Percentiles rank a stretch among this genome's conserved stretches.
These are phyloP conservation scores for Aspergillus bridgeri DNA, from an alignment of 495 filamentous ascomycete genomes.

Conservation along the genomic window DNA sequence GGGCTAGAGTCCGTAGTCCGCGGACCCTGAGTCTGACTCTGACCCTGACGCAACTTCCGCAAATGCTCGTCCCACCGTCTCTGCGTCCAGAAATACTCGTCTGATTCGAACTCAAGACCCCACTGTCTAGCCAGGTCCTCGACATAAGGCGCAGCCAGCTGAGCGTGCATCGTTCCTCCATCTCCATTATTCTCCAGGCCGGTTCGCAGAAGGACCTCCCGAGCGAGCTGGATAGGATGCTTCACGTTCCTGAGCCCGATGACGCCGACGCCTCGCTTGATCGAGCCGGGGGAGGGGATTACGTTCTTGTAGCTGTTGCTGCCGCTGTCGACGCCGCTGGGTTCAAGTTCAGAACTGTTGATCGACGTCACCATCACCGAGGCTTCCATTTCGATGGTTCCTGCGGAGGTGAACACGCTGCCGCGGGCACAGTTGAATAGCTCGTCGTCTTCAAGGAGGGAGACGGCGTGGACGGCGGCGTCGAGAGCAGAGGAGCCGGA, in stretches of 20 bases:
- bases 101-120: slow-evolving; percentile 64
- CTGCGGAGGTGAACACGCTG: slow-evolving; percentile 79
- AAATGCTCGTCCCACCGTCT: slow-evolving; percentile 80
- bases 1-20: too few species aligned
- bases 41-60: slow-evolving; percentile 15
- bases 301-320: too few species aligned
- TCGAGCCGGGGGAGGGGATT: slow-evolving; percentile 47
- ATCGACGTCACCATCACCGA: slow-evolving; percentile 76
- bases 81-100: slow-evolving; percentile 75
- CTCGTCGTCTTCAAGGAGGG: slow-evolving; percentile 71
- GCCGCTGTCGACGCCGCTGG: too few species aligned
- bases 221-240: slow-evolving; percentile 75
- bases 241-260: slow-evolving; percentile 68
- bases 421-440: slow-evolving; percentile 86
- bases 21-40: neutral
- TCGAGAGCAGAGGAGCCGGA: slow-evolving; percentile 58
- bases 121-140: slow-evolving; percentile 63
- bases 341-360: neutral
- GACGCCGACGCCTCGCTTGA: slow-evolving; percentile 74
- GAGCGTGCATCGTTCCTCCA: slow-evolving; percentile 58
- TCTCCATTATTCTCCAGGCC: slow-evolving; percentile 27
- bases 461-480: slow-evolving; percentile 71
- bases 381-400: slow-evolving; percentile 83
- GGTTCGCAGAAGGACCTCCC: slow-evolving; percentile 63
- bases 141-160: slow-evolving; percentile 63